Base-by-base conservation (phyloP, 306 rosid genomes). In the Chamaecrista fasciculata region DNA sequence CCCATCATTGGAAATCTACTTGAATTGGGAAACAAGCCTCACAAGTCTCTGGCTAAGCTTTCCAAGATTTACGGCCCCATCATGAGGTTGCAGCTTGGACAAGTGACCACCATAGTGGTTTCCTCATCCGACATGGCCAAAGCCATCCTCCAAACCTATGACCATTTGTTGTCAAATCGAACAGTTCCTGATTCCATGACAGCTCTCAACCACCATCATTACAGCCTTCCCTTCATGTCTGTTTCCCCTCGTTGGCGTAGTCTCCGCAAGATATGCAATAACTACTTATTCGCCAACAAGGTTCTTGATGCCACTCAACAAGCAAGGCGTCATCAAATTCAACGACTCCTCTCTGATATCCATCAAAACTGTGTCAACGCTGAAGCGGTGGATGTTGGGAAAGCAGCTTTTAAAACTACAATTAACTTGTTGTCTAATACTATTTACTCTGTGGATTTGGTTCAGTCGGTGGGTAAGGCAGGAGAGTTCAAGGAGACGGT, bases 1-100 rank as follows among this genome's bases (percentile, higher is more conserved):
- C 89, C 85, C 0, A 2, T 86, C 0, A 20, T 89, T 0, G 96
- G 93, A 4, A 89, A 86, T 75, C 82, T 89, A 24, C 49, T 77
- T 20, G 80, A 79, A 28, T 69, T 86, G 1, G 93, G 92, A 0
- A 20, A 56, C n/a, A 86, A 80, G 16, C 90, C 86, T 0, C 90
- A 89, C 56, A 64, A 82, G 55, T 69, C 86, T n/a, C 8, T 86
- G 8, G 68, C 90, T 36, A 36, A 12, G 0, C 83, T 82, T 6
- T 76, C 87, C 53, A 34, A 70, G 2, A 46, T 0, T n/a, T 64
- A 82, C 14, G 93, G 91, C 29, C 85, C 93, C 9, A 81, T 89
- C 1, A 86, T 86, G 55, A 43, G 42, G 15, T 18, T 89, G 0
- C 78, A 81, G 14, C 77, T 89, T 0, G 92, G 92, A 21, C 87